phyloP scores from a whole-genome alignment of 371 early-diverging fungal species.

The Batrachochytrium dendrobatidis region DNA sequence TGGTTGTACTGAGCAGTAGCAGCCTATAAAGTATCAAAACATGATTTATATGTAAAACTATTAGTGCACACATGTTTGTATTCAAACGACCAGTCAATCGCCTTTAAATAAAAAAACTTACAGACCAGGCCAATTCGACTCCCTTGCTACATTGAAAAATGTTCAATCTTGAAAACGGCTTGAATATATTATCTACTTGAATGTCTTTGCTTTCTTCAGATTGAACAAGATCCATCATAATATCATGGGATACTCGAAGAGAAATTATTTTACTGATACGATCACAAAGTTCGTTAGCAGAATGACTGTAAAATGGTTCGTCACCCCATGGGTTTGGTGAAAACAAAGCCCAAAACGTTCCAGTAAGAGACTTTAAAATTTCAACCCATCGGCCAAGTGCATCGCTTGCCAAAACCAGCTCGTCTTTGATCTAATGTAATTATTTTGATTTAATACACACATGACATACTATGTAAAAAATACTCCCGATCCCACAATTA shows the following conservation, averaged over 20 bases:
- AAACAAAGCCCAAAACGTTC: constrained; percentile 37
- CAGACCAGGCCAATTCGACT: background rate
- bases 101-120: background rate
- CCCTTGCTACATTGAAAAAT: too few relatives aligned
- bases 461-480: too few relatives aligned
- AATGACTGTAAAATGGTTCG: constrained; percentile 15
- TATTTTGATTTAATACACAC: background rate
- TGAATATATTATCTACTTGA: too few relatives aligned
- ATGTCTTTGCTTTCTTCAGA: too few relatives aligned
- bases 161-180: too few relatives aligned
- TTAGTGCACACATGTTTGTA: background rate
- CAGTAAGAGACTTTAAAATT: constrained; percentile 24
- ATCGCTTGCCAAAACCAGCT: constrained; percentile 11
- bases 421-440: constrained; percentile 23
- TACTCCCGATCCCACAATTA: constrained; percentile 8
- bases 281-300: constrained; percentile 8
- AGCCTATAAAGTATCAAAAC: constrained; percentile 14
- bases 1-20: constrained; percentile 26
- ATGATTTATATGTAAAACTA: constrained; percentile 2
- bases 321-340: constrained; percentile 35
- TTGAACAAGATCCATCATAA: too few relatives aligned
- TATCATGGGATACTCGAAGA: too few relatives aligned
- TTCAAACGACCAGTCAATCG: background rate
- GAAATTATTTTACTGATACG: too few relatives aligned
- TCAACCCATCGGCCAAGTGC: constrained; percentile 14